These are phyloP conservation scores for Trypanosoma boissoni DNA, from an alignment of 208 protist species.

Conservation along the genomic window DNA sequence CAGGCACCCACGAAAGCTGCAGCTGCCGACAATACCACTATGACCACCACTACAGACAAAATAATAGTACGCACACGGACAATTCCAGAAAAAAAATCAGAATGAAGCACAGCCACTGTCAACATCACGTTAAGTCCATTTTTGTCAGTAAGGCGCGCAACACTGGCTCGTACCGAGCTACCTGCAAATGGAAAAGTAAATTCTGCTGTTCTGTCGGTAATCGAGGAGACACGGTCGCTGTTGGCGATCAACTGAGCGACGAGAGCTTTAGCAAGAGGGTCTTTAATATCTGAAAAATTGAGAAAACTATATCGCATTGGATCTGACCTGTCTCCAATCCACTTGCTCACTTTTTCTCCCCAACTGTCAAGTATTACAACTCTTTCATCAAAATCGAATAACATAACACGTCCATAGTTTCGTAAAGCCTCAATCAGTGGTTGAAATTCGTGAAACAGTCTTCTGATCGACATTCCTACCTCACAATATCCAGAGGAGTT, in stretches of 20 bases:
- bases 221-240: slow-evolving; percentile 21
- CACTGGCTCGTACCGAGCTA: slow-evolving; percentile 33
- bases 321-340: slow-evolving; percentile 1
- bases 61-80: slow-evolving; percentile 20
- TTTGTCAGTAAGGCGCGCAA: slow-evolving; percentile 50
- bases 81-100: slow-evolving; percentile 59
- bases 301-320: slow-evolving; percentile 1
- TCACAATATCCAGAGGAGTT: slow-evolving; percentile 41
- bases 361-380: slow-evolving; percentile 66
- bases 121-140: slow-evolving; percentile 59
- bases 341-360: slow-evolving; percentile 29
- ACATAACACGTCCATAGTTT: slow-evolving; percentile 49
- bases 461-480: slow-evolving; percentile 36
- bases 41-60: slow-evolving; percentile 28
- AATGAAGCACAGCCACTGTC: slow-evolving; percentile 39
- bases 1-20: slow-evolving; percentile 45
- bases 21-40: slow-evolving; percentile 37
- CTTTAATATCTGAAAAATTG: slow-evolving; percentile 35
- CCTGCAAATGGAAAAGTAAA: slow-evolving; percentile 38
- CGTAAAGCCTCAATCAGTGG: slow-evolving; percentile 45
- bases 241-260: slow-evolving; percentile 24
- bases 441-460: slow-evolving; percentile 36
- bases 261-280: slow-evolving; percentile 35
- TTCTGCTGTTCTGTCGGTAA: slow-evolving; percentile 24
- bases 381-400: slow-evolving; percentile 37